Conservation (phyloP, 2,329 filamentous ascomycete genomes). For the Penicillium occitanis region DNA sequence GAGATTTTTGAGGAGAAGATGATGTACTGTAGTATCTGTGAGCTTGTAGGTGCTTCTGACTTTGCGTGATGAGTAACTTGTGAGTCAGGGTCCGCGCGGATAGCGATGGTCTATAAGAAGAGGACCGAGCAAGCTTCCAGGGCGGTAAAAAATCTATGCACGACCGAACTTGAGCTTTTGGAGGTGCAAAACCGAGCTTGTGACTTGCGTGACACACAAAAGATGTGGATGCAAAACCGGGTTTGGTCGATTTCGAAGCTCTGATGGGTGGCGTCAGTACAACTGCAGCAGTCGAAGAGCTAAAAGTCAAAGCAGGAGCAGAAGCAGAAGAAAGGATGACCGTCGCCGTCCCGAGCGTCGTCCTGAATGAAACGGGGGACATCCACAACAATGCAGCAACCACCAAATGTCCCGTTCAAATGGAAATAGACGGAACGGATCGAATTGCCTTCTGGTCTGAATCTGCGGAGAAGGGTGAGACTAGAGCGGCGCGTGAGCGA, state of each 20-base stretch:
- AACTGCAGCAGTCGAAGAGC: slow-evolving; percentile 14
- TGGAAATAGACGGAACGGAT: slow-evolving; percentile 1
- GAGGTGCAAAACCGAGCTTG: slow-evolving; percentile 2
- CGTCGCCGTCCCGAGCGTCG: slow-evolving; percentile 32
- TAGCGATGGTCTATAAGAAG: slow-evolving; percentile 7
- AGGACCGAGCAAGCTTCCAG: background rate
- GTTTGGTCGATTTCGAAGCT: slow-evolving; percentile 4
- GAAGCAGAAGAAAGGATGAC: slow-evolving; percentile 29
- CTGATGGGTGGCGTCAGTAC: slow-evolving; percentile 1
- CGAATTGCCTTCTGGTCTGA: background rate
- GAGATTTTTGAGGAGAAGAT: slow-evolving; percentile 19
- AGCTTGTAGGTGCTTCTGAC: slow-evolving; percentile 13
- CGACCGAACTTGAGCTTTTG: background rate
- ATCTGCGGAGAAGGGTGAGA: slow-evolving; percentile 10
- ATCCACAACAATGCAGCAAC: slow-evolving; percentile 28
- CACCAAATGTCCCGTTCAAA: background rate
- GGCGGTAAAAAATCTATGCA: slow-evolving; percentile 1
- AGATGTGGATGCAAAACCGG: background rate
- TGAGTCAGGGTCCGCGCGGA: slow-evolving; percentile 6
- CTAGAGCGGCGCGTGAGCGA: slow-evolving; percentile 23
- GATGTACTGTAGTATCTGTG: slow-evolving; percentile 17
- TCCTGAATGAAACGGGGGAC: slow-evolving; percentile 34
- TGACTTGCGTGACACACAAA: slow-evolving; percentile 8
- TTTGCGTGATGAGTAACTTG: background rate
- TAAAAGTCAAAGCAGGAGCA: slow-evolving; percentile 24